phyloP scores from a whole-genome alignment of 768 basidiomycete species.

The Amyloporia xantha region DNA sequence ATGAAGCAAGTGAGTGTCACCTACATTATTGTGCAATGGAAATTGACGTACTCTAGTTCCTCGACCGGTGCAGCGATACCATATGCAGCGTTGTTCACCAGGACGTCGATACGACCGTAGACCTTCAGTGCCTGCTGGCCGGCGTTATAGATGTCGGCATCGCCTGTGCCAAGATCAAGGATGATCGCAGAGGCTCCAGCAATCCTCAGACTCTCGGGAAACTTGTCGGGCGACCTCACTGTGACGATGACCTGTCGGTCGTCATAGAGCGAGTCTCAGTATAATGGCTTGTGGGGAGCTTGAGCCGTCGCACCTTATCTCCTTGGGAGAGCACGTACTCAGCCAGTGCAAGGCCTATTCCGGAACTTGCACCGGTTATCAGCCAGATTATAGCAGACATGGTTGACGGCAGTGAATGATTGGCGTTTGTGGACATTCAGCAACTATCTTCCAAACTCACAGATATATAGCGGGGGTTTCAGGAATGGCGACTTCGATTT shows the following conservation, averaged over 20 bases:
- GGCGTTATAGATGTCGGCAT: conserved; percentile 30
- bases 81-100: conserved; percentile 39
- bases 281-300: not conserved
- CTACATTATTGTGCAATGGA: not conserved
- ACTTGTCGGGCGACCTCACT: conserved; percentile 37
- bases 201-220: conserved; percentile 24
- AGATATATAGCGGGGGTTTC: too few species aligned
- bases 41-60: conserved; percentile 30
- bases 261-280: too few species aligned
- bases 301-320: conserved; percentile 12
- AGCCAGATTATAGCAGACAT: conserved; percentile 15
- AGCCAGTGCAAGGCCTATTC: conserved; percentile 21
- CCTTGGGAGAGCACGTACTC: conserved; percentile 20
- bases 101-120: conserved; percentile 26
- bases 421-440: too few species aligned
- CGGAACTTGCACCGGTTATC: conserved; percentile 23
- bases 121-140: conserved; percentile 23
- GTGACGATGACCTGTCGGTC: conserved; percentile 44
- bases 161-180: conserved; percentile 44
- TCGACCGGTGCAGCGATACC: conserved; percentile 31
- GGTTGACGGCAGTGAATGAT: not conserved
- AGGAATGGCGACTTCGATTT: too few species aligned
- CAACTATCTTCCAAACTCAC: too few species aligned
- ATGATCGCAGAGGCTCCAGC: conserved; percentile 32
- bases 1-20: not conserved